Evolutionary conservation across 352 stramenopile species (phyloP).

Genomic region (Phytophthora tubulina): DNA sequence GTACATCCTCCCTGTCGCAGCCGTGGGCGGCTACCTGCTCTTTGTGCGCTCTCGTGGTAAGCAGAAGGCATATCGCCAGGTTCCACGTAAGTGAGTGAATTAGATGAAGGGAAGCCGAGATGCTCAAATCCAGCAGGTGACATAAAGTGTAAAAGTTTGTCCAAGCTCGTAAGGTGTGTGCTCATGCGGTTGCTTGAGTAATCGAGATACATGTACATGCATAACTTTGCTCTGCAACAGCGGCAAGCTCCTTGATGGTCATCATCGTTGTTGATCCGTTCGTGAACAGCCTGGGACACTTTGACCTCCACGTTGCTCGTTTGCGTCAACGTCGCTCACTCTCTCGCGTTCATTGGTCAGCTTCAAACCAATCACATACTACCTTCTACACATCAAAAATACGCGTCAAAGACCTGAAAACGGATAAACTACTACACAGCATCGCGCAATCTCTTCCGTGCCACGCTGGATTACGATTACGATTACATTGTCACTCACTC

Average conservation of each 20-base stretch:
- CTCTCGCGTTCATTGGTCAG: conserved; percentile 12
- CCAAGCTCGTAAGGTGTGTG: too few relatives aligned
- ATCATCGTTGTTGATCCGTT: background rate
- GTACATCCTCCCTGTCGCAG: conserved; percentile 80
- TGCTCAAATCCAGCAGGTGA: background rate
- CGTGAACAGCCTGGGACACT: conserved; percentile 23
- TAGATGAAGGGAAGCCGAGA: conserved; percentile 14
- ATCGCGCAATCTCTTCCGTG: conserved; percentile 18
- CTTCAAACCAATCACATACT: conserved; percentile 4
- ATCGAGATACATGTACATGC: too few relatives aligned
- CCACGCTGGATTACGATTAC: conserved; percentile 23
- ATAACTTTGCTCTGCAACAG: too few relatives aligned
- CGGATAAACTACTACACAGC: background rate
- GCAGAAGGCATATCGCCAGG: conserved; percentile 49
- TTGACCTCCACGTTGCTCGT: conserved; percentile 22
- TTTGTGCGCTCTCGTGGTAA: conserved; percentile 65
- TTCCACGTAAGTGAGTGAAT: conserved; percentile 41
- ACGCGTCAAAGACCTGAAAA: background rate
- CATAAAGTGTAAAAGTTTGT: too few relatives aligned
- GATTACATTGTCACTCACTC: conserved; percentile 20
- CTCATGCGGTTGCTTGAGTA: too few relatives aligned
- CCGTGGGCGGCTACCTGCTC: conserved; percentile 73
- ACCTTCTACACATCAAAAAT: background rate
- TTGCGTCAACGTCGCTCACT: conserved; percentile 39
- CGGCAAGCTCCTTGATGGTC: background rate